Evolutionary conservation across 768 basidiomycete genomes (phyloP).

Genomic region (Pleurotus pulmonarius): DNA sequence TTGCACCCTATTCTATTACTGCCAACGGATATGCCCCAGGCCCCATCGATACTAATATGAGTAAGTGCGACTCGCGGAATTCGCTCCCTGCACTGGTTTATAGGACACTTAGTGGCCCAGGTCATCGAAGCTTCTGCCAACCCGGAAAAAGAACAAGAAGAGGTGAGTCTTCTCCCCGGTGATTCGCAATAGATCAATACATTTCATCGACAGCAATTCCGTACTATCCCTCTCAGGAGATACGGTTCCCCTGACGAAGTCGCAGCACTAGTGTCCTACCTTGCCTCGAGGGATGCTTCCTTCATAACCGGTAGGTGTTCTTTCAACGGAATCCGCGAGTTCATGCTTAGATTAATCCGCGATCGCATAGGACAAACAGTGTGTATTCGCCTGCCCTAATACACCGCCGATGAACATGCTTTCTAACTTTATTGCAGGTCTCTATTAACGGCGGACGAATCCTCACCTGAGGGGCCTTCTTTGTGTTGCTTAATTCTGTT

Average conservation of each 20-base stretch:
- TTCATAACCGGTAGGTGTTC: constrained; percentile 28
- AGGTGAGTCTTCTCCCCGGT: too few relatives aligned
- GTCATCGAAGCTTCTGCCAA: not conserved
- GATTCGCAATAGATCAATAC: too few relatives aligned
- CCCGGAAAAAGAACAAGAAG: too few relatives aligned
- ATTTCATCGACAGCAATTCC: too few relatives aligned
- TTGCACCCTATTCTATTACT: constrained; percentile 33
- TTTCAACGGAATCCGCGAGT: not conserved
- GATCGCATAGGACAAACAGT: not conserved
- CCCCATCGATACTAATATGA: constrained; percentile 15
- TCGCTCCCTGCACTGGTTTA: not conserved
- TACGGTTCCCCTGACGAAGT: constrained; percentile 26
- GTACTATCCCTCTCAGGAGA: not conserved
- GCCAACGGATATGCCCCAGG: constrained; percentile 41
- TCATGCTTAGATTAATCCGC: not conserved
- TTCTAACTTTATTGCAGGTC: not conserved
- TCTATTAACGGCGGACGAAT: not conserved
- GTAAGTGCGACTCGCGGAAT: not conserved
- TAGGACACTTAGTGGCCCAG: not conserved
- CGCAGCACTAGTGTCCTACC: constrained; percentile 31
- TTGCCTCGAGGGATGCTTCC: constrained; percentile 30
- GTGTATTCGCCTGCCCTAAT: not conserved
- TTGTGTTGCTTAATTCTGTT: too few relatives aligned
- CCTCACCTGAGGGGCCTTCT: too few relatives aligned
- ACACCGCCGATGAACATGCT: not conserved